A percentile compares a stretch with the other conserved stretches of the same genome.
These are phyloP conservation scores for Paramarasmius palmivorus DNA, from an alignment of 1,284 basidiomycete genomes.

Conservation along the genomic window DNA sequence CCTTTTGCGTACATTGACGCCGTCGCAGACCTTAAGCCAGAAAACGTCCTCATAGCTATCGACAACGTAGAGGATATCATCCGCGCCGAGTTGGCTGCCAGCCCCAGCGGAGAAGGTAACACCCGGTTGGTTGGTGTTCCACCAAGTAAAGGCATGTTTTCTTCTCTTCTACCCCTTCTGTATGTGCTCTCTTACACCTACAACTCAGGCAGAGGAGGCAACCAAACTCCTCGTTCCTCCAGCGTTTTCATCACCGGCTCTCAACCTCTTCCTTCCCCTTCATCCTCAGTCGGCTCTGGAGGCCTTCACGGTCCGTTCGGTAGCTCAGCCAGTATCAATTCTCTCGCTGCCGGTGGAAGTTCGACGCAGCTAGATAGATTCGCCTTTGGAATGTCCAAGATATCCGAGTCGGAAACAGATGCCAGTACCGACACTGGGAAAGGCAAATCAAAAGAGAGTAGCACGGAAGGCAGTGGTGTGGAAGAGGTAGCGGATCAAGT, in stretches of 20 bases:
- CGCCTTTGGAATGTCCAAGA: constrained; percentile 90
- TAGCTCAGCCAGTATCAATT: no score
- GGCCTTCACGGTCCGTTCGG: constrained; percentile 32
- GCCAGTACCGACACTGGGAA: no score
- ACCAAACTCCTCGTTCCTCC: constrained; percentile 93
- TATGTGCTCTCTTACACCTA: not conserved
- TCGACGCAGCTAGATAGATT: constrained; percentile 73
- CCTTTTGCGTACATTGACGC: constrained; percentile 9
- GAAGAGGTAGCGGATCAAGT: not conserved
- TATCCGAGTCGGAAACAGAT: no score
- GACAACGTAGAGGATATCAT: constrained; percentile 97
- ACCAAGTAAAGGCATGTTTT: no score
- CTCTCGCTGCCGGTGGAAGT: no score
- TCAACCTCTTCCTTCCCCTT: constrained; percentile 86
- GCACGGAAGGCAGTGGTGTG: not conserved
- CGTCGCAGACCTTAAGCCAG: constrained; percentile 86
- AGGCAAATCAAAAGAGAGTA: not conserved
- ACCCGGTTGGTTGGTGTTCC: no score
- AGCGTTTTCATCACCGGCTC: constrained; percentile 92
- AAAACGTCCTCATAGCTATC: constrained; percentile 97
- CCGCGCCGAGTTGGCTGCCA: constrained; percentile 76
- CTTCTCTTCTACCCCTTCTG: not conserved
- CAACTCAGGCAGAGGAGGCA: constrained; percentile 89
- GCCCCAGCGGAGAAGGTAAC: no score
- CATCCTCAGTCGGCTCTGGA: constrained; percentile 65